A percentile compares a stretch with the other conserved stretches of the same genome.
Evolutionary conservation across 495 filamentous ascomycete genomes (phyloP).

Genomic region (Penicillium nucicola): DNA sequence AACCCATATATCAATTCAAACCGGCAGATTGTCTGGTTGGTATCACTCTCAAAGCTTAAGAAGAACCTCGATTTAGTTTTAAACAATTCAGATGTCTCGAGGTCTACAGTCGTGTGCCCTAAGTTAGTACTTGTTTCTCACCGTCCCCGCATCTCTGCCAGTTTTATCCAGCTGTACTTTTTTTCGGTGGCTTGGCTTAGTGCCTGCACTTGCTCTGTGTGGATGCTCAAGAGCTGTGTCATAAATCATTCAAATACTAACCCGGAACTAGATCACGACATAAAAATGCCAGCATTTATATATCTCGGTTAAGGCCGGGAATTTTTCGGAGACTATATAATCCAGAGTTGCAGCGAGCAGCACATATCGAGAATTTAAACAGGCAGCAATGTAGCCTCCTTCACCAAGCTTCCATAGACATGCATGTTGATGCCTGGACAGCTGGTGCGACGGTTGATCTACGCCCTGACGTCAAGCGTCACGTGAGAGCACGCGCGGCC

Average conservation of each 20-base stretch:
- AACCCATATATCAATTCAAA: background rate
- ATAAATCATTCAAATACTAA: too few relatives aligned
- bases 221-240: too few relatives aligned
- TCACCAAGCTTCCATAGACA: too few relatives aligned
- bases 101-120: background rate
- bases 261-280: too few relatives aligned
- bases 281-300: too few relatives aligned
- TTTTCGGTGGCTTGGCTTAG: too few relatives aligned
- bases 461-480: slow-evolving; percentile 18
- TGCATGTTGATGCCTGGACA: too few relatives aligned
- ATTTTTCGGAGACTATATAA: too few relatives aligned
- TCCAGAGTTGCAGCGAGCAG: background rate
- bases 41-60: slow-evolving; percentile 7
- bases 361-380: background rate
- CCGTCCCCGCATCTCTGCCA: background rate
- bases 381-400: background rate
- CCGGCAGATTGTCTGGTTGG: background rate
- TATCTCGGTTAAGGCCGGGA: background rate
- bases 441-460: background rate
- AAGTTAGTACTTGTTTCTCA: background rate
- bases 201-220: too few relatives aligned
- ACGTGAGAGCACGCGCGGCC: slow-evolving; percentile 25
- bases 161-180: too few relatives aligned
- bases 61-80: slow-evolving; percentile 1
- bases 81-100: background rate